These are phyloP conservation scores for Phytophthora sojae DNA, from an alignment of 352 stramenopile species.

Conservation along the genomic window DNA sequence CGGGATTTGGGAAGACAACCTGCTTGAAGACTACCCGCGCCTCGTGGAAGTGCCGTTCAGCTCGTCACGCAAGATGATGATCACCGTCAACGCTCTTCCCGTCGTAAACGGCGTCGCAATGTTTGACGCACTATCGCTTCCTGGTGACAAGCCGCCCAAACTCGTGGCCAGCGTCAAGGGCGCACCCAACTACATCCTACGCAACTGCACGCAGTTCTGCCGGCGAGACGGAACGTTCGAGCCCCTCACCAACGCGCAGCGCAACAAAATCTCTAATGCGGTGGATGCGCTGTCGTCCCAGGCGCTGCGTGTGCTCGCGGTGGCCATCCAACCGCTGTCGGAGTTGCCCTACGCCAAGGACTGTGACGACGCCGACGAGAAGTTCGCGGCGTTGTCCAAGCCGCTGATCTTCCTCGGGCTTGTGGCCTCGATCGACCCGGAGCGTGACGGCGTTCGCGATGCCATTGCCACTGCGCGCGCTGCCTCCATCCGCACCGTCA, in stretches of 20 bases:
- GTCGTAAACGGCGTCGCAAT: constrained; percentile 30
- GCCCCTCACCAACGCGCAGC: constrained; percentile 48
- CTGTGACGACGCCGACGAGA: constrained; percentile 72
- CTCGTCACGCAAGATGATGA: constrained; percentile 96
- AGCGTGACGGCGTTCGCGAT: constrained; percentile 66
- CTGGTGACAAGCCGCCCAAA: constrained; percentile 44
- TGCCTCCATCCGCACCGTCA: constrained; percentile 81
- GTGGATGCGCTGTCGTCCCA: constrained; percentile 79
- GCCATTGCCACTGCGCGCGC: constrained; percentile 53
- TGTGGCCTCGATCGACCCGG: constrained; percentile 91
- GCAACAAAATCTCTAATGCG: constrained; percentile 58
- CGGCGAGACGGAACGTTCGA: constrained; percentile 59
- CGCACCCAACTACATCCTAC: constrained; percentile 76
- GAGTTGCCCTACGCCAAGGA: constrained; percentile 53
- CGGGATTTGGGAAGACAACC: constrained; percentile 64
- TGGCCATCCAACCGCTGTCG: constrained; percentile 82
- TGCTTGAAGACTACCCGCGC: constrained; percentile 69
- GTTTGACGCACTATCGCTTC: constrained; percentile 52
- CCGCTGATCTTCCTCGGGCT: constrained; percentile 93
- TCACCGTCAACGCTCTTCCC: constrained; percentile 71
- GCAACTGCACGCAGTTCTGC: constrained; percentile 69
- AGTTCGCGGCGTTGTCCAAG: constrained; percentile 71
- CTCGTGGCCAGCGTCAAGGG: constrained; percentile 72
- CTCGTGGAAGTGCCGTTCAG: constrained; percentile 94
- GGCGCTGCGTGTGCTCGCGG: constrained; percentile 89